Evolutionary conservation across 805 yeast genomes (phyloP).

Genomic region (Kuraishia piskuri): DNA sequence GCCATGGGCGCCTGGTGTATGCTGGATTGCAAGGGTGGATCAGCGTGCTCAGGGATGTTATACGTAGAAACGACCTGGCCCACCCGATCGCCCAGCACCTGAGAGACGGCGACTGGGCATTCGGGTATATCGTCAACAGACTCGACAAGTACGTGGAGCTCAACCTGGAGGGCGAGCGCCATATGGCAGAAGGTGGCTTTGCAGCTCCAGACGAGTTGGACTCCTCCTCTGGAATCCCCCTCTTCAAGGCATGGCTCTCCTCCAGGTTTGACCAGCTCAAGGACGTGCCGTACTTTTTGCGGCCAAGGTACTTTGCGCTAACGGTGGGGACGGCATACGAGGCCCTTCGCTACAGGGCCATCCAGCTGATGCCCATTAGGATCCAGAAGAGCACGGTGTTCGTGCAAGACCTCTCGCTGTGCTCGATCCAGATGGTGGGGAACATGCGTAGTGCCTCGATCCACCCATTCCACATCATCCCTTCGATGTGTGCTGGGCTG

Average conservation of each 20-base stretch:
- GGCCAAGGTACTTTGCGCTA: conserved; percentile 83
- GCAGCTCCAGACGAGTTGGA: conserved; percentile 15
- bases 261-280: conserved; percentile 56
- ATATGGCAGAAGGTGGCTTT: conserved; percentile 8
- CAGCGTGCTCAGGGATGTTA: conserved; percentile 52
- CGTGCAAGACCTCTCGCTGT: conserved; percentile 69
- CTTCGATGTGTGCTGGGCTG: conserved; percentile 90
- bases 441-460: conserved; percentile 65
- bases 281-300: conserved; percentile 65
- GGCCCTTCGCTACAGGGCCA: conserved; percentile 64
- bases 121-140: conserved; percentile 64
- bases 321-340: conserved; percentile 79
- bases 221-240: conserved; percentile 30
- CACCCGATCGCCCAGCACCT: conserved; percentile 79
- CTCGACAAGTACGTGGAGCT: conserved; percentile 39
- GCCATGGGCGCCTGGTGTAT: conserved; percentile 63
- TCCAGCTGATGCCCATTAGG: conserved; percentile 42
- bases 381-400: conserved; percentile 61
- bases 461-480: conserved; percentile 49
- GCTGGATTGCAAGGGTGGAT: conserved; percentile 96
- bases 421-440: conserved; percentile 85
- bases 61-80: conserved; percentile 66
- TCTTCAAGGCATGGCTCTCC: conserved; percentile 64
- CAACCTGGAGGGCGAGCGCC: conserved; percentile 4
- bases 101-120: conserved; percentile 83